Evolutionary conservation across 2,329 filamentous ascomycete species (phyloP), one percentile per base, ranked within the genome.

Genomic region (Neopestalotiopsis sp.): DNA sequence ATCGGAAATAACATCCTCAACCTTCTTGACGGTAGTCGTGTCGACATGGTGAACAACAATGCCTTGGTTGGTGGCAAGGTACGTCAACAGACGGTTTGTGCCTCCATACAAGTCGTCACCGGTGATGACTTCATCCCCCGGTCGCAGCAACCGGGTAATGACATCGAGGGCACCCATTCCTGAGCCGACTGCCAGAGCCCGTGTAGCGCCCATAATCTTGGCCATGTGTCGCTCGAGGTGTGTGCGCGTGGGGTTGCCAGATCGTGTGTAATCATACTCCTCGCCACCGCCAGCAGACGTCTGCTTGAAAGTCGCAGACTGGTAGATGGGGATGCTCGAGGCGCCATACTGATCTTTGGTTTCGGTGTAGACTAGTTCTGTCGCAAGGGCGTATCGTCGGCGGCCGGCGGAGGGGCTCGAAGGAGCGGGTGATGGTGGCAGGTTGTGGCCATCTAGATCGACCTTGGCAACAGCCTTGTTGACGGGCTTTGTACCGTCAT

Each of bases 271-370:
- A 85, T 99, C 96, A 82, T 98, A 99, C 81, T 98, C 95, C 77
- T 89, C 92, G 70, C 94, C 94, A 70, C 93, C 94, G 61, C 83
- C 87, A 71, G 92, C 92, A 20, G 92, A 94, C 28, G 89, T 89
- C 82, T 98, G 96, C 84, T 99, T 99, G 87, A 99, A 99, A 49
- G 96, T 99, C 63, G 96, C 97, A 63, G 94, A 97, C 88, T 97
- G 96, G 82, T 99, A 99, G 78, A 99, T 98, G 67, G 96, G 96
- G 76, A 97, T 92, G 81, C 95, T 98, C 75, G 94, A 97, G 69
- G 96, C 90, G 78, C 97, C 97, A 86, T 98, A 98, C 84, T 99
- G 96, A 81, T 99, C 96, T 82, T 92, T 96, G 79, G 92, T 91
- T 76, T 99, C 96, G 65, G 95, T 98, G 81, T 95, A 98, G 70